Evolutionary conservation across 345 rosid genomes (phyloP), one percentile per base, ranked within the genome.

Genomic region (Hibiscus tridactylites): DNA sequence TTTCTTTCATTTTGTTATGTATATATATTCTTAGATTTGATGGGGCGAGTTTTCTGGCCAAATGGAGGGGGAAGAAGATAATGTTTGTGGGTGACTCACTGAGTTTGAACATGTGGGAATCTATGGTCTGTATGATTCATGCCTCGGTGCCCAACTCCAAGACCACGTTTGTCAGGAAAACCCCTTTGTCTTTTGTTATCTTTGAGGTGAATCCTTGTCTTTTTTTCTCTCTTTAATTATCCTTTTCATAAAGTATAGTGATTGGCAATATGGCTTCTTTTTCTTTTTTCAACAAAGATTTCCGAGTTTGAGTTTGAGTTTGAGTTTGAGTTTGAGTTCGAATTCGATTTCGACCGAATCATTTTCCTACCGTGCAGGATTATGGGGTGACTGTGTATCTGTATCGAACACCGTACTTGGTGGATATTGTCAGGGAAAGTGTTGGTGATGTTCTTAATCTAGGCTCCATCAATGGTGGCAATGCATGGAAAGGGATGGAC

Each of bases 41-140:
- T 71, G 98, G 98, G n/a, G 76, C 31, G 72, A 88, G 86, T 54
- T 84, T 93, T 71, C 61, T 91, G 79, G 75, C 61, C 70, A 93
- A 78, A 75, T 88, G 86, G 86, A 83, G 83, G 73, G 97, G 98
- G 76, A 94, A 90, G 73, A 90, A 87, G 80, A 82, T 94, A 67
- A 94, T 94, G 98, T 94, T 94, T 64, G 98, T 94, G 59, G 98
- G 97, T 42, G 97, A 94, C 92, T 91, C 98, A 75, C 85, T 94
- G 92, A 91, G 97, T 82, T 76, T 91, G 46, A 94, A 94, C 85
- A 94, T 94, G 98, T 94, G 96, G 95, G 96, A 94, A 83, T 94
- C 98, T 68, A 47, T 94, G 74, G 81, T 81, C 7, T 94, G 98
- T 81, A 88, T 94, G 98, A 77, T 94, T 61, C 96, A 91, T 73